Evolutionary conservation across 768 basidiomycete species (phyloP), one percentile per base, ranked within the genome.

Genomic region (Naganishia vaughanmartiniae): DNA sequence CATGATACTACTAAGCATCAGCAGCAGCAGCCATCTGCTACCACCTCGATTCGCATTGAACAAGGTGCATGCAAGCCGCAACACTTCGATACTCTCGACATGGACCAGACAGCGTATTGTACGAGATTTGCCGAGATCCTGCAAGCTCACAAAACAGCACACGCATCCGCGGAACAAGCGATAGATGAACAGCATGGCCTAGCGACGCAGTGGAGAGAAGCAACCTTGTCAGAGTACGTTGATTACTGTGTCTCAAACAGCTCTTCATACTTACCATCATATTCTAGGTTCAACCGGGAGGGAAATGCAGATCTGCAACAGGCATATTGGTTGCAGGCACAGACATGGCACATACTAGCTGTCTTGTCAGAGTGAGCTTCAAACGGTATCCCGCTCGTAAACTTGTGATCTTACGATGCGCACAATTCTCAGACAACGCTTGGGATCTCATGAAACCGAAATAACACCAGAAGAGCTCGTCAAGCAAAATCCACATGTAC

Each of bases 311-410:
- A 63, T 21, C 45, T 58, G 17, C 56, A 71, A 31, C 19, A 72
- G 12, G 71, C 36, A n/a, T 55, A 67, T 21, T 66, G 54, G 66
- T 39, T 67, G 53, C 71, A 72, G 65, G 55, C 71, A 15, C 71
- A 72, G 36, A 54, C 66, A 39, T 72, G 71, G 71, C 55, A 72
- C 28, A 54, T 72, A 48, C 31, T 72, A 24, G 71, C 55, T 7
- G 57, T 56, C 14, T 21, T 68, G 4, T 34, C 53, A 46, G 56
- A 45, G 71, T 72, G 42, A 53, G 66, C 28, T 63, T 15, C 45
- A 48, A 33, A 9, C 4, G 45, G 4, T 2, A 12, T 33, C 4
- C 14, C n/a, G 5, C 45, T 15, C 28, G 19, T 11, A 53, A 21
- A 2, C 21, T 21, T n/a, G 2, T 53, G 31, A 33, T 26, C 53